Base-by-base conservation (phyloP, 352 stramenopile genomes). In the Pythium coloratum region DNA sequence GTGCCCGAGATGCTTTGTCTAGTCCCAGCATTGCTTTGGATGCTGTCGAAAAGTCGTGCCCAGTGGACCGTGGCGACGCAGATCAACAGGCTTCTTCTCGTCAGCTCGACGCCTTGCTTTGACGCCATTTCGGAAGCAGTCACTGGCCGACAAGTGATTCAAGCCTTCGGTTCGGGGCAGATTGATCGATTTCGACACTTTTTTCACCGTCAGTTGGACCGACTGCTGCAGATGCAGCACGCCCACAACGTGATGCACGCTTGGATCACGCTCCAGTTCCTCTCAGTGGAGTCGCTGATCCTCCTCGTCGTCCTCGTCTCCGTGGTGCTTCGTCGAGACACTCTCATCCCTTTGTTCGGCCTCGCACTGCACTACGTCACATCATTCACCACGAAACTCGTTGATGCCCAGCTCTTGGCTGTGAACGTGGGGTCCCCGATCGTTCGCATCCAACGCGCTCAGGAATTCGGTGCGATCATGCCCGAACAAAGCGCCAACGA, bases 281-380 rank as follows among this genome's bases (percentile, higher is more conserved):
- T 62, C n/a, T 67, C 63, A 46, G 42, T 72, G 36, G 66, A 72
- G 6, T 10, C 33, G 16, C 42, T 64, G 28, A 4, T 72, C 13
- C 56, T 73, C 3, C 55, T 73, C 18, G 44, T n/a, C 7, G 61
- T 73, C 10, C 20, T 69, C 20, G 60, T 69, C 24, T 3, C 69
- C 3, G 59, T 33, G 10, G 32, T 40, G 24, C 59, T 69, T 24
- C 47, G 62, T 9, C 55, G 56, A 1, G 24, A 64, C 32, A 54
- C 33, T 6, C 9, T 73, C 61, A 33, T 70, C 12, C 71, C 87
- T 6, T 78, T 84, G 30, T 74, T 84, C 24, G 91, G 75, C 0
- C 68, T 96, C 16, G 65, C 94, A 8, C 82, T 97, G 47, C 84
- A 87, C 49, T 97, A 90, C 33, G 33, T 38, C 33, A 38, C 6